Conservation (phyloP, 2,329 filamentous ascomycete genomes). For the Penicillium olsonii region DNA sequence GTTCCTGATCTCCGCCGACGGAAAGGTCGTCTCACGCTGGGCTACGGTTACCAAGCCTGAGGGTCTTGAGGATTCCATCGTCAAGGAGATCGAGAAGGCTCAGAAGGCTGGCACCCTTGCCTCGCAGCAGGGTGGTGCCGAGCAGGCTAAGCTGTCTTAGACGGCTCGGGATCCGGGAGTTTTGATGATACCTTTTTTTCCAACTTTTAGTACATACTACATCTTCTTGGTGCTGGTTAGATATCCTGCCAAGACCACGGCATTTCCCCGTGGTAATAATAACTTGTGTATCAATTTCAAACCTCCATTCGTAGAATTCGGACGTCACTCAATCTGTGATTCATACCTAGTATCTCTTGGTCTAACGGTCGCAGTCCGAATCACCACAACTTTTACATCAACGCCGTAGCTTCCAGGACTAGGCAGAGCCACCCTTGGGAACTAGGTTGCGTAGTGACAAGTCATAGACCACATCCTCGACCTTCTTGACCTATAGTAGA, state of each 20-base stretch:
- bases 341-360: no score
- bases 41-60: conserved; percentile 87
- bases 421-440: conserved; percentile 46
- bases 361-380: neutral
- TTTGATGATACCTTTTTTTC: neutral
- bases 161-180: neutral
- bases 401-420: neutral
- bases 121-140: conserved; percentile 20
- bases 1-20: conserved; percentile 85
- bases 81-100: conserved; percentile 69
- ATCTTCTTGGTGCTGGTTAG: conserved; percentile 9
- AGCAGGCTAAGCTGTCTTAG: conserved; percentile 26
- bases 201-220: conserved; percentile 13
- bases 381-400: no score
- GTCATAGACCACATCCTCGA: conserved; percentile 98
- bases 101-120: conserved; percentile 40
- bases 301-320: neutral
- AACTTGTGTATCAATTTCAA: neutral
- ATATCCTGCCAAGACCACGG: neutral
- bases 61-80: conserved; percentile 70
- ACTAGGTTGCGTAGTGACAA: conserved; percentile 82
- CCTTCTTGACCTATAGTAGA: conserved; percentile 74
- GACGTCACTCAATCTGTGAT: neutral
- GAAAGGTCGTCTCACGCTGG: conserved; percentile 82
- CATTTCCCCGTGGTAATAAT: neutral